phyloP scores from a whole-genome alignment of 139 green algal genomes.

The Volvox africanus region DNA sequence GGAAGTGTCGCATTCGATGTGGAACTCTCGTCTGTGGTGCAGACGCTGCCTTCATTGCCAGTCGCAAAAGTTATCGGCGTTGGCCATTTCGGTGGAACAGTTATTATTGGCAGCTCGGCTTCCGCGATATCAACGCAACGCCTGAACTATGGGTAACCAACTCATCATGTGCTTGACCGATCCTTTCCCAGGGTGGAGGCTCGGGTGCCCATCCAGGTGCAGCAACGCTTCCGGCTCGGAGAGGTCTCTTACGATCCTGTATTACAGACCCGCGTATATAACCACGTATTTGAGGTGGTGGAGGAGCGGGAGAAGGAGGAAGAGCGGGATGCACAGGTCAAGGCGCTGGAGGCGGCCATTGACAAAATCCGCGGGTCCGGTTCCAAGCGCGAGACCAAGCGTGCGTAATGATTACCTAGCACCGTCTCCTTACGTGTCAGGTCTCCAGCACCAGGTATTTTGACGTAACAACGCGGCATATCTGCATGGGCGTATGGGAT shows the following conservation, averaged over 20 bases:
- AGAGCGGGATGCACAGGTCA: conserved; percentile 45
- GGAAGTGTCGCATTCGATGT: too few species aligned
- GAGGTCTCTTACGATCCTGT: conserved; percentile 51
- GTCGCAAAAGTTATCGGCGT: too few species aligned
- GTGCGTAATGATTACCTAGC: not conserved
- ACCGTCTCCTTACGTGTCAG: too few species aligned
- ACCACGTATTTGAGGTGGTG: conserved; percentile 72
- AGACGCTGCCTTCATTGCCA: too few species aligned
- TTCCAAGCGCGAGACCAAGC: conserved; percentile 13
- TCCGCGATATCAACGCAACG: too few species aligned
- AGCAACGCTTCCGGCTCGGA: conserved; percentile 57
- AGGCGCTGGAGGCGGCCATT: conserved; percentile 30
- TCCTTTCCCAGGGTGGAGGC: conserved; percentile 47
- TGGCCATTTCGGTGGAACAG: too few species aligned
- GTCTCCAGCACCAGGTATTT: too few species aligned
- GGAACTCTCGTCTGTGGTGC: too few species aligned
- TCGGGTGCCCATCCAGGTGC: conserved; percentile 51
- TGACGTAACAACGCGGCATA: too few species aligned
- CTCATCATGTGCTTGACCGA: not conserved
- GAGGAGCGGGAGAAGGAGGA: conserved; percentile 55
- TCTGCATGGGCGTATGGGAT: too few species aligned
- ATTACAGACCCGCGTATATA: conserved; percentile 55
- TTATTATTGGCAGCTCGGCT: too few species aligned
- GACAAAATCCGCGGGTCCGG: conserved; percentile 25
- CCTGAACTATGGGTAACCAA: too few species aligned